Conservation (phyloP, 805 yeast genomes). For the Pichia thaimueangensis region DNA sequence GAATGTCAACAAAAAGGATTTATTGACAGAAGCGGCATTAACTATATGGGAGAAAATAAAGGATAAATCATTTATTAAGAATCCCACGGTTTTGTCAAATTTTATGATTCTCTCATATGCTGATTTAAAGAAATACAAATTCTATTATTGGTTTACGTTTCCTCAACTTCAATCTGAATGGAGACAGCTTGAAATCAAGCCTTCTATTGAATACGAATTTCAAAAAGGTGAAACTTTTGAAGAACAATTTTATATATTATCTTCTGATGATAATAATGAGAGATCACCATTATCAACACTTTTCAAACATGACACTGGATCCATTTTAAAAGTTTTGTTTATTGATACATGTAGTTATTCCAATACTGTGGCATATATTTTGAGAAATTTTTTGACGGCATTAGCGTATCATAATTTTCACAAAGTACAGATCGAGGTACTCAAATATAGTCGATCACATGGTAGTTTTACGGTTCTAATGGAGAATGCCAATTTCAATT, state of each 20-base stretch:
- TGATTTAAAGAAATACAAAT: constrained; percentile 83
- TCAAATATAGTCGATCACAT: constrained; percentile 25
- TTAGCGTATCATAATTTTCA: constrained; percentile 30
- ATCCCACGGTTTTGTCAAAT: constrained; percentile 36
- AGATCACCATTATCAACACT: constrained; percentile 12
- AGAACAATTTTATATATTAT: constrained; percentile 18
- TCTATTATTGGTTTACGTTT: constrained; percentile 83
- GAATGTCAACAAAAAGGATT: constrained; percentile 50
- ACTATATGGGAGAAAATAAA: constrained; percentile 23
- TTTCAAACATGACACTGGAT: constrained; percentile 4
- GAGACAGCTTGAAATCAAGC: constrained; percentile 23
- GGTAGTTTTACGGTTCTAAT: constrained; percentile 25
- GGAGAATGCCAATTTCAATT: constrained; percentile 6
- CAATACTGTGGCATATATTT: constrained; percentile 17
- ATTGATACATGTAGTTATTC: constrained; percentile 23
- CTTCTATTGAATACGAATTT: not conserved
- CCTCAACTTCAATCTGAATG: constrained; percentile 59
- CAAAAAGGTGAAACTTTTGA: not conserved
- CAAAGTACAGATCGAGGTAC: constrained; percentile 34
- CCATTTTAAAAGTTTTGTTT: constrained; percentile 16
- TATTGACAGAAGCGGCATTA: constrained; percentile 41
- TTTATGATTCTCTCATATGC: constrained; percentile 65
- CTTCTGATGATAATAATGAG: constrained; percentile 1
- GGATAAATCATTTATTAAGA: constrained; percentile 29
- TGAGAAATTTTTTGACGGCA: constrained; percentile 25